Conservation (phyloP, 768 basidiomycete genomes). For the Leccinum boreale region DNA sequence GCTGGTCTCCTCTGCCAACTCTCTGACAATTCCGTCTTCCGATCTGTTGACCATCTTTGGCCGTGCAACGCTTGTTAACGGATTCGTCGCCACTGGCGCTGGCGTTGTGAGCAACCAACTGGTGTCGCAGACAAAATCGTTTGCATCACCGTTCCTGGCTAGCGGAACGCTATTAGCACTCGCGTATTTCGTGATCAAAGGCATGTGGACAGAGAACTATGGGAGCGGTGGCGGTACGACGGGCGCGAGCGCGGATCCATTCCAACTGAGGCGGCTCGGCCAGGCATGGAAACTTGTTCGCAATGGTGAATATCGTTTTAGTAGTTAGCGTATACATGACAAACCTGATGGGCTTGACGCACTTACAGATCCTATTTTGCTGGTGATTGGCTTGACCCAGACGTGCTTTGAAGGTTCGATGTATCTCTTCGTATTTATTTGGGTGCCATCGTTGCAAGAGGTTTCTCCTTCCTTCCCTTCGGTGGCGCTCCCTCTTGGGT, state of each 20-base stretch:
- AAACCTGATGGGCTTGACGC: neutral
- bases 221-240: constrained; percentile 41
- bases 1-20: constrained; percentile 62
- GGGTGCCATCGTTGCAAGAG: constrained; percentile 77
- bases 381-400: constrained; percentile 68
- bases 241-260: constrained; percentile 31
- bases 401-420: constrained; percentile 83
- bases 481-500: constrained; percentile 60
- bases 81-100: constrained; percentile 64
- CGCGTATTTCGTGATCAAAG: constrained; percentile 54
- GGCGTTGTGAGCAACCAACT: constrained; percentile 67
- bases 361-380: constrained; percentile 51
- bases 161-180: constrained; percentile 55
- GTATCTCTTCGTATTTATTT: constrained; percentile 83
- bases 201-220: constrained; percentile 68
- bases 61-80: constrained; percentile 69
- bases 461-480: constrained; percentile 36
- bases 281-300: constrained; percentile 58
- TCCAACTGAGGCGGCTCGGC: constrained; percentile 51
- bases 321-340: neutral
- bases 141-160: constrained; percentile 62
- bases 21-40: constrained; percentile 46
- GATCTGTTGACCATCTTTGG: constrained; percentile 71
- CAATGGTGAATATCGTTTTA: constrained; percentile 35
- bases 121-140: constrained; percentile 49